Evolutionary conservation across 768 basidiomycete genomes (phyloP).

Genomic region (Termitomyces sp.): DNA sequence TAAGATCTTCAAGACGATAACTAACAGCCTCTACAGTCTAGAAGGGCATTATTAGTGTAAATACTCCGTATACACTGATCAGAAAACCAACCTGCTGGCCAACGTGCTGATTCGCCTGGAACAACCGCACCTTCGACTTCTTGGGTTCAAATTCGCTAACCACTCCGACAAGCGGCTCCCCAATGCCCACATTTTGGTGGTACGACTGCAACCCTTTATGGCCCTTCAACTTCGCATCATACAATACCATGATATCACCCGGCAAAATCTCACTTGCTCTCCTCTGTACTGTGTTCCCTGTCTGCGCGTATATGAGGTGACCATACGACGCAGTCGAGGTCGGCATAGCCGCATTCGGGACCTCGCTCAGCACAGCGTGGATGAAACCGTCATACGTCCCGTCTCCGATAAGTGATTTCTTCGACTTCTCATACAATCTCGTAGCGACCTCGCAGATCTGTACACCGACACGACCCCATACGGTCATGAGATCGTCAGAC

Average conservation of each 20-base stretch:
- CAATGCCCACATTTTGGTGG: constrained; percentile 46
- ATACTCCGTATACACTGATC: background rate
- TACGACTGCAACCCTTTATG: constrained; percentile 83
- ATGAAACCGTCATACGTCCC: constrained; percentile 83
- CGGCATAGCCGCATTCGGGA: constrained; percentile 52
- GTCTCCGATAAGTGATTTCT: constrained; percentile 75
- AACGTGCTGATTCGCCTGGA: constrained; percentile 85
- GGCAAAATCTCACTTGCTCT: constrained; percentile 79
- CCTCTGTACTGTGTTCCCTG: constrained; percentile 58
- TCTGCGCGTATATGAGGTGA: constrained; percentile 72
- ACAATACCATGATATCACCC: constrained; percentile 75
- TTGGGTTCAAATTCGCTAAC: constrained; percentile 80
- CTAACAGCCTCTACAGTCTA: constrained; percentile 2
- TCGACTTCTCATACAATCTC: constrained; percentile 67
- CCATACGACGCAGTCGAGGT: constrained; percentile 50
- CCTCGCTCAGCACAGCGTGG: constrained; percentile 55
- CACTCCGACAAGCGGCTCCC: constrained; percentile 64
- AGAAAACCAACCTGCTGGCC: constrained; percentile 63
- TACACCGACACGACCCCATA: constrained; percentile 73
- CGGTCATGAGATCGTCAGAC: constrained; percentile 60
- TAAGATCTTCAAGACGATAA: constrained; percentile 47
- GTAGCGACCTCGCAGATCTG: constrained; percentile 69
- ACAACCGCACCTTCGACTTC: constrained; percentile 81
- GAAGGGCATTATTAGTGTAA: background rate
- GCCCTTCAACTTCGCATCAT: constrained; percentile 67